phyloP scores from a whole-genome alignment of 1,284 basidiomycete species.

The Gomphus bonarii region DNA sequence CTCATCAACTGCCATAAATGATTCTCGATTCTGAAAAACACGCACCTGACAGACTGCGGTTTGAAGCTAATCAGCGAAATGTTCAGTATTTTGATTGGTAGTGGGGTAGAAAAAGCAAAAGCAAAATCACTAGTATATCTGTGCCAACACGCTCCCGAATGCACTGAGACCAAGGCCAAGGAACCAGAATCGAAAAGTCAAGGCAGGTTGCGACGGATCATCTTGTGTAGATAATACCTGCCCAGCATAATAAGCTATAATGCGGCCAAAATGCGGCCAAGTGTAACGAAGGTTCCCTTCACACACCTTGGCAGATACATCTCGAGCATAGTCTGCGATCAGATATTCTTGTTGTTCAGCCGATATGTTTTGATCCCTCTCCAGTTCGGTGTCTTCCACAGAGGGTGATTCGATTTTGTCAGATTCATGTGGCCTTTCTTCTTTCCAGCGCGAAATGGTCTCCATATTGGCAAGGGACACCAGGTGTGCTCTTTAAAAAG shows the following conservation, averaged over 20 bases:
- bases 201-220: conserved; percentile 25
- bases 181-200: conserved; percentile 27
- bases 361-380: not conserved
- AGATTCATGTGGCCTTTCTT: not conserved
- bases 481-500: not conserved
- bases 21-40: not conserved
- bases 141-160: conserved; percentile 25
- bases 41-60: conserved; percentile 22
- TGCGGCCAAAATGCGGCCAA: too few species aligned
- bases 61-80: conserved; percentile 23
- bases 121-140: conserved; percentile 20
- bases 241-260: not conserved
- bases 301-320: conserved; percentile 28
- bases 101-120: not conserved
- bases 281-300: not conserved
- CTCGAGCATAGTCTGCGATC: conserved; percentile 23
- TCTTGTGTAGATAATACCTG: conserved; percentile 29
- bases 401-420: not conserved
- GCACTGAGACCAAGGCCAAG: conserved; percentile 26
- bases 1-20: not conserved
- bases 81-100: not conserved
- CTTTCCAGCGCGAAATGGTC: not conserved
- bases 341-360: conserved; percentile 19
- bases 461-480: not conserved
- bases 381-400: not conserved